Conservation (phyloP, 106 monocot species). For the Dactylorhiza incarnata region DNA sequence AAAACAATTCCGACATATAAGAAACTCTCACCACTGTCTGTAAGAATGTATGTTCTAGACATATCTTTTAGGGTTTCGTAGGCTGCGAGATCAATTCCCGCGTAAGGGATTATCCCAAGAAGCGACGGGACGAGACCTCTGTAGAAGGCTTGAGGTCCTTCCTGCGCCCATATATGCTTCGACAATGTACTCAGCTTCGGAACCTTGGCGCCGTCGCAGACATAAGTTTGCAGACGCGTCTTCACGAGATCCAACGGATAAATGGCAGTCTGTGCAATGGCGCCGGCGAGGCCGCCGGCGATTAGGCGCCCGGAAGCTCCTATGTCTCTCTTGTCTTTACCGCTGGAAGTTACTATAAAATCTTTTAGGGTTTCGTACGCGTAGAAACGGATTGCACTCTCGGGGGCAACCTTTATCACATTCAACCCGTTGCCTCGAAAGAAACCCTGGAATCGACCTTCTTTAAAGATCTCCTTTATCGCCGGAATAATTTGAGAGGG, state of each 20-base stretch:
- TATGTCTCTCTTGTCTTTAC: constrained; percentile 67
- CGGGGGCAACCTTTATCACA: constrained; percentile 88
- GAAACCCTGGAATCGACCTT: constrained; percentile 54
- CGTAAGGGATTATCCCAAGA: constrained; percentile 93
- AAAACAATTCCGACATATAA: background rate
- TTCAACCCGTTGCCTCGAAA: constrained; percentile 93
- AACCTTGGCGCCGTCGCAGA: constrained; percentile 39
- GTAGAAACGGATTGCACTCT: constrained; percentile 94
- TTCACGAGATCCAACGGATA: constrained; percentile 96
- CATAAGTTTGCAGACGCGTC: constrained; percentile 70
- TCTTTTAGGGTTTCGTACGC: constrained; percentile 80
- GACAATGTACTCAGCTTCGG: constrained; percentile 55
- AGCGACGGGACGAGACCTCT: constrained; percentile 81
- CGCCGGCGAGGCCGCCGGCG: constrained; percentile 88
- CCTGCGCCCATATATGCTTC: constrained; percentile 77
- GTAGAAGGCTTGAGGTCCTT: constrained; percentile 92
- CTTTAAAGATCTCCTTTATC: constrained; percentile 78
- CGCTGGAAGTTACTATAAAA: constrained; percentile 45
- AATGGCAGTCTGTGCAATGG: constrained; percentile 83
- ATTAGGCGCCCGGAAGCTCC: constrained; percentile 67
- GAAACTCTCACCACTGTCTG: constrained; percentile 53
- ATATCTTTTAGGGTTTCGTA: constrained; percentile 92
- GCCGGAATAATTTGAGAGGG: constrained; percentile 30
- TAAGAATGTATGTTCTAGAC: constrained; percentile 67
- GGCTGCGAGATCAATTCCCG: constrained; percentile 90